phyloP scores from a whole-genome alignment of 1,284 basidiomycete species.

The Pascua guehoae region DNA sequence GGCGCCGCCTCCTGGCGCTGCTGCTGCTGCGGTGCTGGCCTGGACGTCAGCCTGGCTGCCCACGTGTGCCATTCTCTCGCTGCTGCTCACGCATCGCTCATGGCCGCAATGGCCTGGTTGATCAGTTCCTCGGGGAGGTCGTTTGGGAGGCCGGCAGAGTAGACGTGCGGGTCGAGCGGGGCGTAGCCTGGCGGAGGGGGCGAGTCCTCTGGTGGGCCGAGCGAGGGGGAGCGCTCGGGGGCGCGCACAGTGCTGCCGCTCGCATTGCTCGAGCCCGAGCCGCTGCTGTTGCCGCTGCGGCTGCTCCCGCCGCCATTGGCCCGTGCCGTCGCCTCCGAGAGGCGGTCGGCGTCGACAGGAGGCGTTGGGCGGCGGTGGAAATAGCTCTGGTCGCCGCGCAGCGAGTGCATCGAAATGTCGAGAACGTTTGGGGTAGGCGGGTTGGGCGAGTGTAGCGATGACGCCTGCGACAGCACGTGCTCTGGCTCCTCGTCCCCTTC shows the following conservation, averaged over 20 bases:
- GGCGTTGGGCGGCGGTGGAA: conserved; percentile 27
- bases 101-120: conserved; percentile 48
- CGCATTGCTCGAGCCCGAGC: background rate
- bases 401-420: conserved; percentile 54
- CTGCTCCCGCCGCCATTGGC: background rate
- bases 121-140: conserved; percentile 50
- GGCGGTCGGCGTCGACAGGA: background rate
- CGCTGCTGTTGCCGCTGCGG: background rate
- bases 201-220: conserved; percentile 21
- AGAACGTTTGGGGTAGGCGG: conserved; percentile 56
- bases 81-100: conserved; percentile 25
- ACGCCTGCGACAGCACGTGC: background rate
- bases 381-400: conserved; percentile 33
- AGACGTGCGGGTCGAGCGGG: conserved; percentile 49
- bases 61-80: no score
- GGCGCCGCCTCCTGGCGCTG: no score
- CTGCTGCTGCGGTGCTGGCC: no score
- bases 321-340: background rate
- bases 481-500: conserved; percentile 22
- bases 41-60: no score
- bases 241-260: conserved; percentile 5
- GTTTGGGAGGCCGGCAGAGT: conserved; percentile 46
- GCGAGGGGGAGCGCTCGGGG: conserved; percentile 9
- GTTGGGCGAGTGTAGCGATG: conserved; percentile 33
- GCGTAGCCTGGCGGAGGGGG: conserved; percentile 48